phyloP scores from a whole-genome alignment of 306 rosid species.

The Vicia faba region DNA sequence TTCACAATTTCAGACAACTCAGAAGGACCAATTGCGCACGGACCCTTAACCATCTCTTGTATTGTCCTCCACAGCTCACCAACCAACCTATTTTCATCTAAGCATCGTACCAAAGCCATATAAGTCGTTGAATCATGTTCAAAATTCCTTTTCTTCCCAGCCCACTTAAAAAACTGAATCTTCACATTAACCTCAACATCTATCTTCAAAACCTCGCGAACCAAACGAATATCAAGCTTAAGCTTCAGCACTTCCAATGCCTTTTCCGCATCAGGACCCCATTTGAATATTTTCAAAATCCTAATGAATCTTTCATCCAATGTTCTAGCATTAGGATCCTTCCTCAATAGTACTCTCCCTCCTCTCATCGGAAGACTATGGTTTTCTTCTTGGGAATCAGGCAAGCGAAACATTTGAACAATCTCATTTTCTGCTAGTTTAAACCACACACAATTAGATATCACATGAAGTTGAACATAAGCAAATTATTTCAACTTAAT shows the following conservation, averaged over 20 bases:
- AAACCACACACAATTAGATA: constrained; percentile 44
- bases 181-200: constrained; percentile 77
- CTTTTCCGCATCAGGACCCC: constrained; percentile 97
- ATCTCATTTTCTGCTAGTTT: constrained; percentile 72
- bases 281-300: constrained; percentile 88
- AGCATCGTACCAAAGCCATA: constrained; percentile 72
- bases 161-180: constrained; percentile 90
- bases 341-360: constrained; percentile 43
- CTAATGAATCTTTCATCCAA: constrained; percentile 86
- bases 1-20: constrained; percentile 72
- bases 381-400: constrained; percentile 42
- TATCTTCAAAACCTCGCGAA: constrained; percentile 71
- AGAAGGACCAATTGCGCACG: constrained; percentile 53
- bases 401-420: constrained; percentile 71
- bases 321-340: constrained; percentile 55
- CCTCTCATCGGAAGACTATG: constrained; percentile 40
- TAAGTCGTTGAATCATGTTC: constrained; percentile 67
- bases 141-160: constrained; percentile 73
- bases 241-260: constrained; percentile 86
- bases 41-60: constrained; percentile 76
- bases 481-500: neutral
- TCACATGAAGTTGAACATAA: constrained; percentile 5
- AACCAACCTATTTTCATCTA: constrained; percentile 59
- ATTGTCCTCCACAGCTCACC: constrained; percentile 84
- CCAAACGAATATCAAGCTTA: constrained; percentile 78